Percentiles rank a stretch among this genome's conserved stretches.
These are phyloP conservation scores for Beauveria rudraprayagi DNA, from an alignment of 2,329 filamentous ascomycete species.

Conservation along the genomic window DNA sequence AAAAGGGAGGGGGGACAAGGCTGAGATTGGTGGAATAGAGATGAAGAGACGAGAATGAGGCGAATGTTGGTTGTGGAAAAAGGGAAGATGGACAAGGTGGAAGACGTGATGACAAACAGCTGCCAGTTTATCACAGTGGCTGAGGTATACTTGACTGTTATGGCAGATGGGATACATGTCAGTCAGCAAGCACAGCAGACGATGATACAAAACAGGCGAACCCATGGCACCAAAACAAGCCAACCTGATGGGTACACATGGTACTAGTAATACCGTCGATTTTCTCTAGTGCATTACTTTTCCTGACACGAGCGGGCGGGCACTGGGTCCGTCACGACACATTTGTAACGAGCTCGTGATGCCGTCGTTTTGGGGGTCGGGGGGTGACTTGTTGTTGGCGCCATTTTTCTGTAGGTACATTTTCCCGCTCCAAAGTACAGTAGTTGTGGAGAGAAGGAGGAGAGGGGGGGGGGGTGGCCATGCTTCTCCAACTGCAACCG, in stretches of 20 bases:
- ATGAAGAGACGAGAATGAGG: not conserved
- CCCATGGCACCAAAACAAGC: not conserved
- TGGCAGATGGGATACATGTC: not conserved
- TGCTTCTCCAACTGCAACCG: not conserved
- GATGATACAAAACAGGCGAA: not conserved
- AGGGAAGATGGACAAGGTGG: not conserved
- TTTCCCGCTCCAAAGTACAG: no score
- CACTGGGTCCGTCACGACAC: constrained; percentile 2
- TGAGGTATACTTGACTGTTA: not conserved
- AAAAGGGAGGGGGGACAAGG: not conserved
- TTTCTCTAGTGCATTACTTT: not conserved
- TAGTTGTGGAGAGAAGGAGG: no score
- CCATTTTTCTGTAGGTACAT: not conserved
- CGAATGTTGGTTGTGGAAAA: not conserved
- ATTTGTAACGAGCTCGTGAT: constrained; percentile 6
- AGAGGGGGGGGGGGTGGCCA: no score
- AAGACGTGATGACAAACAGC: not conserved
- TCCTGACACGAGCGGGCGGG: not conserved
- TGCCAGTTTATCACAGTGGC: not conserved
- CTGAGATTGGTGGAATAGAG: not conserved
- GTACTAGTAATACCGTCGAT: not conserved
- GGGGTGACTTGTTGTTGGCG: not conserved
- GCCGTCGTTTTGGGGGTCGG: not conserved
- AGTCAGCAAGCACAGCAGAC: not conserved
- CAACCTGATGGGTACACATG: not conserved